A percentile compares a stretch with the other conserved stretches of the same genome.
These are phyloP conservation scores for Calonectria pseudoreteaudii DNA, from an alignment of 2,329 filamentous ascomycete species.

Conservation along the genomic window DNA sequence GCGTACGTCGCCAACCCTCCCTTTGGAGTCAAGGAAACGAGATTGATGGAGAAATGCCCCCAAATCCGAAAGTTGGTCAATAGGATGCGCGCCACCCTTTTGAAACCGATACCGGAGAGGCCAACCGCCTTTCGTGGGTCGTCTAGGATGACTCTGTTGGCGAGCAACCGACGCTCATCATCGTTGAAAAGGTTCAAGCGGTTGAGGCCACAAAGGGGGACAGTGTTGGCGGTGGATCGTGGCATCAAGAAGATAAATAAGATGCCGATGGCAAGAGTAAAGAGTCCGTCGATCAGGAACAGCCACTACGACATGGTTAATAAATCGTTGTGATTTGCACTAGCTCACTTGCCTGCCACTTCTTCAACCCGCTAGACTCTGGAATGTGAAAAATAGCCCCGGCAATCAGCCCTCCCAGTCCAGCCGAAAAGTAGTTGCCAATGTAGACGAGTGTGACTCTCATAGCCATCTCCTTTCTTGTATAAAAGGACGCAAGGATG, in stretches of 20 bases:
- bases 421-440: conserved; percentile 26
- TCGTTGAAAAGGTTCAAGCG: conserved; percentile 21
- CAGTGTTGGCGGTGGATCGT: neutral
- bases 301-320: conserved; percentile 15
- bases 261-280: conserved; percentile 20
- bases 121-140: conserved; percentile 22
- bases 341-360: conserved; percentile 11
- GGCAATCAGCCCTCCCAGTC: conserved; percentile 19
- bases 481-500: conserved; percentile 35
- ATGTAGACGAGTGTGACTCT: conserved; percentile 31
- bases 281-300: conserved; percentile 23
- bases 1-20: conserved; percentile 25
- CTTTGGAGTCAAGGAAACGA: conserved; percentile 29
- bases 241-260: conserved; percentile 20
- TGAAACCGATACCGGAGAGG: conserved; percentile 9
- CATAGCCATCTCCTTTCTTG: conserved; percentile 31
- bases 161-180: conserved; percentile 22
- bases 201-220: conserved; percentile 12
- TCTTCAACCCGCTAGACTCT: neutral
- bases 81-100: neutral
- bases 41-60: conserved; percentile 23
- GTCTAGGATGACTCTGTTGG: conserved; percentile 18
- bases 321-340: neutral
- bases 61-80: conserved; percentile 20
- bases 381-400: conserved; percentile 24